Percentiles rank a stretch among this genome's conserved stretches.
Evolutionary conservation across 768 basidiomycete species (phyloP).

Genomic region (Xerocomellus intermedius): DNA sequence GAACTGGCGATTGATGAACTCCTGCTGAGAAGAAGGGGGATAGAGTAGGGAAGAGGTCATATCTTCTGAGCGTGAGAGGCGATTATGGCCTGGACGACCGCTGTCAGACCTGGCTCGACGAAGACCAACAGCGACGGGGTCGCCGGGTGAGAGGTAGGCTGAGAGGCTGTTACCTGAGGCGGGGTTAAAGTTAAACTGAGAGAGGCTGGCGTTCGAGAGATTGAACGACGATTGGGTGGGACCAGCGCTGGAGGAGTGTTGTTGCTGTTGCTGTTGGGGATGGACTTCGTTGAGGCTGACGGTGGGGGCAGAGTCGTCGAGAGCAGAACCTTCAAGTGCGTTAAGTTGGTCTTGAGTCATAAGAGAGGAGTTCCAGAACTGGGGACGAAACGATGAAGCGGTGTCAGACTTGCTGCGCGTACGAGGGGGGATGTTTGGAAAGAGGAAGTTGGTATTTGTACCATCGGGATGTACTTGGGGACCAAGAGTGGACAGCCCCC

Average conservation of each 20-base stretch:
- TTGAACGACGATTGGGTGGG: conserved; percentile 29
- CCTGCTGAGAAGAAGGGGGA: conserved; percentile 40
- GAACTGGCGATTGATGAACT: conserved; percentile 44
- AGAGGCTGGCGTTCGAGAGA: conserved; percentile 22
- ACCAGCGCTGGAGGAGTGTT: conserved; percentile 24
- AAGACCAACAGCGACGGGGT: conserved; percentile 33
- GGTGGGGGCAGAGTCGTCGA: conserved; percentile 37
- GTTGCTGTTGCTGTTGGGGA: conserved; percentile 28
- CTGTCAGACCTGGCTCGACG: conserved; percentile 52
- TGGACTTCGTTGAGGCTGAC: conserved; percentile 31
- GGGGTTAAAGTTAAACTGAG: conserved; percentile 38
- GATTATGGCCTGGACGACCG: conserved; percentile 42
- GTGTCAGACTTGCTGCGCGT: conserved; percentile 62
- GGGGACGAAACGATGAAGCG: conserved; percentile 46
- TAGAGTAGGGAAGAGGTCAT: conserved; percentile 35
- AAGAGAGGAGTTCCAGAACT: conserved; percentile 47
- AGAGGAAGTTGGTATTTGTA: conserved; percentile 39
- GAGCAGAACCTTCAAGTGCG: conserved; percentile 35
- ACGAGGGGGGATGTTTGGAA: conserved; percentile 40
- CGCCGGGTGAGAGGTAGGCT: conserved; percentile 38
- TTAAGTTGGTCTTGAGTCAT: conserved; percentile 38
- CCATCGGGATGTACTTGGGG: conserved; percentile 32
- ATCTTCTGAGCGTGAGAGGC: conserved; percentile 65
- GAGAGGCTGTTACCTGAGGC: conserved; percentile 35
- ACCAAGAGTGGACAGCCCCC: conserved; percentile 37